A percentile compares a stretch with the other conserved stretches of the same genome.
These are phyloP conservation scores for Monosporascus sp. DNA, from an alignment of 2,329 filamentous ascomycete species.

Conservation along the genomic window DNA sequence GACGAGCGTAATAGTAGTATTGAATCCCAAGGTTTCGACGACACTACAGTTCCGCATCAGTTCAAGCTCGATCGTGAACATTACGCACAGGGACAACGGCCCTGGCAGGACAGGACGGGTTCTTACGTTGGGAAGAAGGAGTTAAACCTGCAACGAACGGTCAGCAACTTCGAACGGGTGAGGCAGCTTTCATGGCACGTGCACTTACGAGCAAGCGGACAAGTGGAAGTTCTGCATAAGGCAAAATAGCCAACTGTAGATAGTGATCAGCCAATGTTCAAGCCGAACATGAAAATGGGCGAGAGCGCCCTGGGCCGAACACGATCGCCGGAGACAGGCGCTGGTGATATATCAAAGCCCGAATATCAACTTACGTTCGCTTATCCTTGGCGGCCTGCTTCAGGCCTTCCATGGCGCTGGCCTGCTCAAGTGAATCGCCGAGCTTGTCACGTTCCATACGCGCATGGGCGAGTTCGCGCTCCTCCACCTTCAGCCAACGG, in stretches of 20 bases:
- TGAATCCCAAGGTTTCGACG: conserved; percentile 45
- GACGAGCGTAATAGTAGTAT: conserved; percentile 43
- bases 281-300: no score
- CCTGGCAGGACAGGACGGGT: no score
- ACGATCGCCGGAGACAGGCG: no score
- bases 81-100: no score
- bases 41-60: conserved; percentile 26
- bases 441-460: conserved; percentile 49
- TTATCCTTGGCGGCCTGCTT: conserved; percentile 45
- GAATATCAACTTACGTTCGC: conserved; percentile 26
- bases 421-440: conserved; percentile 33
- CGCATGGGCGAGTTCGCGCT: conserved; percentile 41
- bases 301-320: no score
- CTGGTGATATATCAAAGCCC: no score
- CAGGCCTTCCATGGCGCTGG: conserved; percentile 42
- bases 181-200: no score
- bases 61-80: no score
- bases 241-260: conserved; percentile 39
- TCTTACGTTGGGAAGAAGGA: conserved; percentile 39
- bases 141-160: conserved; percentile 28
- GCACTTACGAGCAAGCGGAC: conserved; percentile 31
- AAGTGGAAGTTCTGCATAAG: conserved; percentile 54
- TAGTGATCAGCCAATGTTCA: no score
- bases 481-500: conserved; percentile 39
- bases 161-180: no score